A percentile compares a stretch with the other conserved stretches of the same genome.
Conservation (phyloP, 23 red algal genomes). For the Chondrus crispus region DNA sequence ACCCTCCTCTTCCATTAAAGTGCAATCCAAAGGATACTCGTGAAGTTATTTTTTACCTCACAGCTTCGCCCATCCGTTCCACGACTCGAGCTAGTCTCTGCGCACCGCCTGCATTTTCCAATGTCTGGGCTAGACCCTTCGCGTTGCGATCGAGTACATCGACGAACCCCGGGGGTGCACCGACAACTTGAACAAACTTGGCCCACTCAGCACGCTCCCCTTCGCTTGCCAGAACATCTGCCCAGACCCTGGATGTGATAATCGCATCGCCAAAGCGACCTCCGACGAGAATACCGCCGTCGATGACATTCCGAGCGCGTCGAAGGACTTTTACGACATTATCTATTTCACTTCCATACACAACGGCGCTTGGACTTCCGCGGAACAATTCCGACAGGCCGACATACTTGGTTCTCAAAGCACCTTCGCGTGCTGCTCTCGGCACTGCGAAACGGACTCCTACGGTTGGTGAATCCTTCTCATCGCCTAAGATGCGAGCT, state of each 20-base stretch:
- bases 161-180: background rate
- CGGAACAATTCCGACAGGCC: constrained; percentile 42
- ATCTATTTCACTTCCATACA: constrained; percentile 37
- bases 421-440: constrained; percentile 23
- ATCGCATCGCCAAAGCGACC: constrained; percentile 50
- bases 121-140: background rate
- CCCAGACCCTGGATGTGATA: constrained; percentile 24
- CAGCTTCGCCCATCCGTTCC: background rate
- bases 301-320: constrained; percentile 21
- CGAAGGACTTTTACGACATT: constrained; percentile 32
- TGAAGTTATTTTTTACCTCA: no score
- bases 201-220: constrained; percentile 46
- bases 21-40: no score
- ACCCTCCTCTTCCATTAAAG: no score
- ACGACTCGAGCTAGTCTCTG: constrained; percentile 24
- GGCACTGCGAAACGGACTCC: constrained; percentile 22
- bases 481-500: constrained; percentile 13
- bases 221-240: constrained; percentile 24
- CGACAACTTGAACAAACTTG: constrained; percentile 6
- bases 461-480: background rate
- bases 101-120: constrained; percentile 11
- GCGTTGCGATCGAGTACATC: constrained; percentile 1
- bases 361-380: constrained; percentile 34
- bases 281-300: constrained; percentile 51
- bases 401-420: background rate